Evolutionary conservation across 1,284 basidiomycete species (phyloP).

Genomic region (Cryptococcus sp.): DNA sequence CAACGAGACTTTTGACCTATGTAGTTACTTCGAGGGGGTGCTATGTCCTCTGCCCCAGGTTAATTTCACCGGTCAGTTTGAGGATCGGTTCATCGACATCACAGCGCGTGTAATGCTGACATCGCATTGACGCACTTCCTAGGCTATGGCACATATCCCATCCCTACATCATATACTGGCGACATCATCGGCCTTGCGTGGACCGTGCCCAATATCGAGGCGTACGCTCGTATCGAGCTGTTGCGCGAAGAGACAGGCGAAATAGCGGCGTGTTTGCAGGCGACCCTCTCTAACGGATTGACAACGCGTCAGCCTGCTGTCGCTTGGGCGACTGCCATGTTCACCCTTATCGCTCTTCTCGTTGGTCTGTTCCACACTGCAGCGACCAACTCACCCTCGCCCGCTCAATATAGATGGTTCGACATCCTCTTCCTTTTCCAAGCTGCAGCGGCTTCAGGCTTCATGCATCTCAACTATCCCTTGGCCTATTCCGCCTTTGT

Average conservation of each 20-base stretch:
- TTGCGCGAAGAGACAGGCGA: conserved; percentile 66
- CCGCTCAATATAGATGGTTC: conserved; percentile 63
- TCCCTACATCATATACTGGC: conserved; percentile 60
- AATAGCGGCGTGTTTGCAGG: conserved; percentile 83
- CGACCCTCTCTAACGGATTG: conserved; percentile 88
- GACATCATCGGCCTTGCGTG: conserved; percentile 79
- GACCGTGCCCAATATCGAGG: conserved; percentile 87
- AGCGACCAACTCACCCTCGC: conserved; percentile 51
- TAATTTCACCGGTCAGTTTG: conserved; percentile 69
- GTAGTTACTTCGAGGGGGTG: conserved; percentile 70
- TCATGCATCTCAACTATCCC: conserved; percentile 86
- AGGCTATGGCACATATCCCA: conserved; percentile 68
- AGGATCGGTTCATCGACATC: background rate
- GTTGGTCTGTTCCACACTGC: conserved; percentile 68
- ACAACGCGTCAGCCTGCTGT: conserved; percentile 73
- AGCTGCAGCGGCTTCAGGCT: conserved; percentile 69
- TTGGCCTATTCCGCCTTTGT: conserved; percentile 75
- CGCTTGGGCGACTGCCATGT: conserved; percentile 71
- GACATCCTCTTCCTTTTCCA: conserved; percentile 83
- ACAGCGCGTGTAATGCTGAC: background rate
- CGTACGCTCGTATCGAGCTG: conserved; percentile 78
- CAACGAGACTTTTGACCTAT: conserved; percentile 73
- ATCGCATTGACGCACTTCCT: conserved; percentile 3
- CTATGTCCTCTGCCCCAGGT: conserved; percentile 83
- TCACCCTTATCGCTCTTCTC: conserved; percentile 69